These are phyloP conservation scores for Populus euphratica DNA, from an alignment of 345 rosid genomes.

Conservation along the genomic window DNA sequence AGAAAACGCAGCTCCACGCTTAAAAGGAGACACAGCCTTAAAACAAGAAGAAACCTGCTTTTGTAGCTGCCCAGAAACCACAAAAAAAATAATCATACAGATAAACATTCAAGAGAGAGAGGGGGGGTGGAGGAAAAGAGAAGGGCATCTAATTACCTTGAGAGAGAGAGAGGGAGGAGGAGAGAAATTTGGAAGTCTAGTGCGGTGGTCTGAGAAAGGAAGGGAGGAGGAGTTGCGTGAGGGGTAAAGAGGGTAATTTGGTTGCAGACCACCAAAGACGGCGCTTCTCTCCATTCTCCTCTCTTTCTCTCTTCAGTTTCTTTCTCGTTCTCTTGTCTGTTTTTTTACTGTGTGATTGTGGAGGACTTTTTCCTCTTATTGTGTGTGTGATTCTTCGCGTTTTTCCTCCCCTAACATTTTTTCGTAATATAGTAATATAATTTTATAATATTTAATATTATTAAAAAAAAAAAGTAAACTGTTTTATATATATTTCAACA, in stretches of 20 bases:
- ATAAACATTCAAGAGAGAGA: not conserved
- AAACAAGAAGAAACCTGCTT: constrained; percentile 31
- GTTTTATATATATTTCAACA: no score
- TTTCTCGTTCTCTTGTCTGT: not conserved
- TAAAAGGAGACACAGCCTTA: constrained; percentile 32
- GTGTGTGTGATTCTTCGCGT: no score
- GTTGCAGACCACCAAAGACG: constrained; percentile 29
- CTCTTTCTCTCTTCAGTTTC: not conserved
- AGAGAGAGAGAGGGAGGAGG: constrained; percentile 28
- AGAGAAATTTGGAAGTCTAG: not conserved
- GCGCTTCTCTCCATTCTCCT: constrained; percentile 55
- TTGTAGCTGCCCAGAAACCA: constrained; percentile 20
- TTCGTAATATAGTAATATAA: no score
- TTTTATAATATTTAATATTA: no score
- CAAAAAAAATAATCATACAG: not conserved
- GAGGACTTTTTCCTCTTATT: no score
- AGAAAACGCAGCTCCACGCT: constrained; percentile 34
- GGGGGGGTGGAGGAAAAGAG: not conserved
- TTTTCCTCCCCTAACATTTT: no score
- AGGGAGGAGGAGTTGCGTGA: constrained; percentile 25
- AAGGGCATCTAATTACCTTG: constrained; percentile 34
- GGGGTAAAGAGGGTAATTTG: constrained; percentile 41
- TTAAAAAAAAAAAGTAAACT: no score
- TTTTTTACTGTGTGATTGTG: not conserved
- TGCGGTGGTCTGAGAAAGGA: constrained; percentile 9